Evolutionary conservation across 208 protist species (phyloP), one percentile per base, ranked within the genome.

Genomic region (Leishmania turanica): DNA sequence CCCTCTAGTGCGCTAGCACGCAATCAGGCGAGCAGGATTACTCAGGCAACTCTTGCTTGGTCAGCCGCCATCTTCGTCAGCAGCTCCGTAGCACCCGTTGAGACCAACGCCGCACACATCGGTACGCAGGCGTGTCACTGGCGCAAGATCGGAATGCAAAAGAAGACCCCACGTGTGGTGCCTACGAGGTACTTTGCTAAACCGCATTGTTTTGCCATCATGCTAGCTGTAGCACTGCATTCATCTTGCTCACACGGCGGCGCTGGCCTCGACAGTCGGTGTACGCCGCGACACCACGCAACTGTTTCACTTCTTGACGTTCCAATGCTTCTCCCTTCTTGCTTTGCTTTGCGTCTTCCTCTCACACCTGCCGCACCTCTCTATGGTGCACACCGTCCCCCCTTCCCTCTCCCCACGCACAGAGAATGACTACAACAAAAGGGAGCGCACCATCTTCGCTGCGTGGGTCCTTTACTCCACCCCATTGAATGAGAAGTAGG

Each of bases 391-490:
- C 72, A 21, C 47, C 72, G 17, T 21, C 27, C 34, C 68, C 47
- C 9, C 47, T 60, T 60, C 47, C 34, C 47, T 45, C 69, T 40
- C 68, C 68, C 45, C 11, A 45, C 13, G 11, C n/a, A 76, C 53
- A 51, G 65, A 54, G 17, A 71, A 69, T 40, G 71, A 27, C 8
- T 60, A 75, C 71, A 58, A 24, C 42, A 70, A 73, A 40, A 75
- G 13, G 27, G 62, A 80, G 31, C 24, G 37, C 45, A 51, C 21
- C 21, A 15, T 81, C 54, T 75, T 17, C 5, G 19, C 42, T 9
- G n/a, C 11, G 24, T 19, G 40, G 65, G 31, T 2, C 37, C 40
- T 42, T 71, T 15, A n/a, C 65, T 47, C 65, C 65, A 11, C 45
- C 34, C 17, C 34, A 15, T 71, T 49, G 5, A 17, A 27, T 3